Evolutionary conservation across 768 basidiomycete species (phyloP).

Genomic region (Leucocoprinus leucothites): DNA sequence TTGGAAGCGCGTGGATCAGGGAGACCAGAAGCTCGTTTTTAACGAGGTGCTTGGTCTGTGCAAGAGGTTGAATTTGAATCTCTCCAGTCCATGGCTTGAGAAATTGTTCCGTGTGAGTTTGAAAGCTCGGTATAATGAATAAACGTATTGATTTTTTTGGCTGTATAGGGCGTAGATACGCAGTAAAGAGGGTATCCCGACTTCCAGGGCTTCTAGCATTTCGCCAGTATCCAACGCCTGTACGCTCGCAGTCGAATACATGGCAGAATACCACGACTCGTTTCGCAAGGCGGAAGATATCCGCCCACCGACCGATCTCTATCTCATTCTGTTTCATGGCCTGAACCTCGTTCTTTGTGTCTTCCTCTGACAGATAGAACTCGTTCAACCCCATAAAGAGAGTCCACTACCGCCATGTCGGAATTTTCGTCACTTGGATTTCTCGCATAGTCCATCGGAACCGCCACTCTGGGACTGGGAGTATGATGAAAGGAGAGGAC

Average conservation of each 20-base stretch:
- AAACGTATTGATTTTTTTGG: not conserved
- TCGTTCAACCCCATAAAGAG: too few species aligned
- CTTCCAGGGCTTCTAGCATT: constrained; percentile 77
- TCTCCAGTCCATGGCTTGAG: constrained; percentile 48
- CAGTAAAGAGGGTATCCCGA: constrained; percentile 58
- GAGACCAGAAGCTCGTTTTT: constrained; percentile 63
- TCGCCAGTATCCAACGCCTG: constrained; percentile 77
- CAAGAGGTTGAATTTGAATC: constrained; percentile 63
- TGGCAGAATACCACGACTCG: too few species aligned
- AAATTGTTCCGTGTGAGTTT: constrained; percentile 54
- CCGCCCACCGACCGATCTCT: too few species aligned
- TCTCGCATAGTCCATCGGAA: too few species aligned
- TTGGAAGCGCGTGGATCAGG: constrained; percentile 72
- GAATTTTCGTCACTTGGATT: too few species aligned
- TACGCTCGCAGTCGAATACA: too few species aligned
- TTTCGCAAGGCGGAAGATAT: too few species aligned
- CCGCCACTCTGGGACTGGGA: not conserved
- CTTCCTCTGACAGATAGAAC: too few species aligned
- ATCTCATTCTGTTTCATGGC: too few species aligned
- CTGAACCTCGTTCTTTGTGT: too few species aligned
- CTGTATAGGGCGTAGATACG: constrained; percentile 60
- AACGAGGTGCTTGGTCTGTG: constrained; percentile 73
- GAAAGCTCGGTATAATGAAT: not conserved
- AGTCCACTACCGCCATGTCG: too few species aligned
- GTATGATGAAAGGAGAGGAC: not conserved